Evolutionary conservation across 2,329 filamentous ascomycete genomes (phyloP), one percentile per base, ranked within the genome.

Genomic region (Aspergillus sergii): DNA sequence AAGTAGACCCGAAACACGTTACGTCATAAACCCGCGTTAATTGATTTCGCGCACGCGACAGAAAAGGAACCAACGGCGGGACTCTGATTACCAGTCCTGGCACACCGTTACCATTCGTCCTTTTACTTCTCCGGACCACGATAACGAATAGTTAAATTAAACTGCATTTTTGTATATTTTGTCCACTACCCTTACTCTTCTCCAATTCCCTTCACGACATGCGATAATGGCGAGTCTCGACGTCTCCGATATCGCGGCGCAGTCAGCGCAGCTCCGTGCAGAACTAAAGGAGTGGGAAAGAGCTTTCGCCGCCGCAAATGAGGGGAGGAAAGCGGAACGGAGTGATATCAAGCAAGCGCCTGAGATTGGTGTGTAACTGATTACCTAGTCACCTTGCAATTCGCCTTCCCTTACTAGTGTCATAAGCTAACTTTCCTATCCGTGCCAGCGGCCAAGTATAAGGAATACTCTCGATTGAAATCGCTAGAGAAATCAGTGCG

Each of bases 211-310:
- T 10, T 28, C 19, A 21, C 46, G 61, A 58, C 58, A 71, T 75
- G 69, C 66, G 66, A 75, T 67, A 62, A 77, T 76, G 71, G 68
- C 72, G 19, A 67, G 64, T 45, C 65, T 66, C 21, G 61, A 60
- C 51, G 66, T 66, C 50, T 69, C 67, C 6, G 75, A 77, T 41
- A 65, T 71, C 23, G 64, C 69, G 9, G 62, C 63, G 0, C 68
- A 74, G 60, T 73, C 77, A 43, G 66, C 73, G 28, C 67, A 67
- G 46, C 69, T 83, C 21, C 81, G 82, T 30, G 71, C 73, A 5
- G 77, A 81, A 64, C 66, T 84, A 48, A 84, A 84, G 65, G 75
- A 79, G 62, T 84, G 81, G 78, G 82, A 84, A 69, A 75, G 78
- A 53, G 73, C 73, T 0, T 83, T 83, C 66, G 73, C 80, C 8